phyloP scores from a whole-genome alignment of 805 yeast species.

The Yamadazyma olivae region DNA sequence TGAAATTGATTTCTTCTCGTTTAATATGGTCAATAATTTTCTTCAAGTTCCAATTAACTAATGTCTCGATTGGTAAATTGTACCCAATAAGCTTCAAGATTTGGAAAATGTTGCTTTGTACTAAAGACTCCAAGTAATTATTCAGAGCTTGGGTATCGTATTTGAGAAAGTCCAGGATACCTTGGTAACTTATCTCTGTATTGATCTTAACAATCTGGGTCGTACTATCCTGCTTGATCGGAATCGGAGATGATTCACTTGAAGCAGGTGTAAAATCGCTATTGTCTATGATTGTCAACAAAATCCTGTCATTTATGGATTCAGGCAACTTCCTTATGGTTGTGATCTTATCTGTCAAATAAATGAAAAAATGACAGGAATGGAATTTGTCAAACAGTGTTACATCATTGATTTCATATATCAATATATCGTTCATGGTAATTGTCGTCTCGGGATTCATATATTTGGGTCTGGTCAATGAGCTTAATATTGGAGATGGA shows the following conservation, averaged over 20 bases:
- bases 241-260: conserved; percentile 25
- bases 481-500: conserved; percentile 30
- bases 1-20: conserved; percentile 11
- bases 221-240: conserved; percentile 13
- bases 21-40: conserved; percentile 15
- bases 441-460: conserved; percentile 8
- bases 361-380: conserved; percentile 13
- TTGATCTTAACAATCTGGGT: conserved; percentile 33
- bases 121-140: conserved; percentile 25
- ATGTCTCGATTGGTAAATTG: conserved; percentile 22
- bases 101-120: conserved; percentile 35
- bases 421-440: conserved; percentile 13
- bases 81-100: conserved; percentile 27
- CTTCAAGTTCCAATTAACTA: conserved; percentile 18
- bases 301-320: conserved; percentile 18
- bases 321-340: conserved; percentile 9
- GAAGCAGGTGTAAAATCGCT: conserved; percentile 35
- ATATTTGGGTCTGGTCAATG: conserved; percentile 23
- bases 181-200: conserved; percentile 21
- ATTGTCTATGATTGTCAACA: conserved; percentile 38
- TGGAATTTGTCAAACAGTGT: conserved; percentile 9
- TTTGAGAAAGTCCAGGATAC: conserved; percentile 26
- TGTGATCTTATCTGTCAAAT: conserved; percentile 10
- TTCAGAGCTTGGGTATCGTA: conserved; percentile 31
- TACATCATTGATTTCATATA: conserved; percentile 15